Percentiles rank a stretch among this genome's conserved stretches.
These are phyloP conservation scores for Exophiala phaeomuriformis DNA, from an alignment of 2,329 filamentous ascomycete species.

Conservation along the genomic window DNA sequence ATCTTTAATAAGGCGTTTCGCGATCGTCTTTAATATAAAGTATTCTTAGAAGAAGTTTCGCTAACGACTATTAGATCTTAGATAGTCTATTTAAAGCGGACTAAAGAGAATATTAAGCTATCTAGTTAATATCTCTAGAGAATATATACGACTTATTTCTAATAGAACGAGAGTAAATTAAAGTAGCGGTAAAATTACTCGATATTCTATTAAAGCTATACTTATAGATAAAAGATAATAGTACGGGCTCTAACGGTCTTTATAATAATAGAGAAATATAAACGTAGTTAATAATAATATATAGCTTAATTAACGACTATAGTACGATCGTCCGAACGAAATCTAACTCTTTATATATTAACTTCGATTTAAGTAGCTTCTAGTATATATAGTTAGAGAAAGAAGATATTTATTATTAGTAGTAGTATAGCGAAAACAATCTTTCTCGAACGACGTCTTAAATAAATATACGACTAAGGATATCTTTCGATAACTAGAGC, in stretches of 20 bases:
- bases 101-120: neutral
- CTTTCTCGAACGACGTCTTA: neutral
- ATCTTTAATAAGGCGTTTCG: neutral
- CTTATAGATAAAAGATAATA: too few relatives aligned
- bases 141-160: neutral
- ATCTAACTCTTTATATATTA: neutral
- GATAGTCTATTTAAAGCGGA: conserved; percentile 2
- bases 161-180: neutral
- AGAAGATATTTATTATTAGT: neutral
- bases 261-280: too few relatives aligned
- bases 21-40: neutral
- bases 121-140: neutral
- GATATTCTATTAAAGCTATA: neutral
- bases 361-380: neutral
- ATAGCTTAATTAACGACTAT: too few relatives aligned
- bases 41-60: neutral
- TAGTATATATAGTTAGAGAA: neutral
- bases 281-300: too few relatives aligned
- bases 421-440: neutral
- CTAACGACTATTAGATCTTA: neutral
- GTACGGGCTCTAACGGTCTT: neutral
- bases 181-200: neutral
- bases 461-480: conserved; percentile 1
- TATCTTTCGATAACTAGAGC: conserved; percentile 3
- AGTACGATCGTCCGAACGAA: neutral